Conservation (phyloP, 1,139 yeast species). For the Protomyces lactucae-debilis region DNA sequence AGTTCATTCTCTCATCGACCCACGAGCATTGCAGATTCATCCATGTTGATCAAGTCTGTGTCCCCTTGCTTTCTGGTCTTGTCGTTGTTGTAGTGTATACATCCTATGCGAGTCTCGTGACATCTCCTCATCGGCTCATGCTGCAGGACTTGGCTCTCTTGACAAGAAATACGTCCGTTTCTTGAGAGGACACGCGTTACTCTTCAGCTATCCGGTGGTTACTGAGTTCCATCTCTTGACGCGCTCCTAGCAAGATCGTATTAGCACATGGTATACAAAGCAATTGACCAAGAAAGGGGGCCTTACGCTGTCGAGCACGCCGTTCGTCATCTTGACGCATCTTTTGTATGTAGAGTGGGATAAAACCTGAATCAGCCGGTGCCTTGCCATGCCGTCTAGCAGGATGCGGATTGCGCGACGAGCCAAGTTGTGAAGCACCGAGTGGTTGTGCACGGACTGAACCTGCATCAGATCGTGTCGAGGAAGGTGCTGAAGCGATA, state of each 20-base stretch:
- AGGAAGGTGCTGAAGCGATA: conserved; percentile 18
- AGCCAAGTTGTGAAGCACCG: neutral
- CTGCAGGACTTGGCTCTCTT: too few species aligned
- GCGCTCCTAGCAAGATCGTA: neutral
- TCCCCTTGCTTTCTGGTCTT: too few species aligned
- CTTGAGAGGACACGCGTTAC: neutral
- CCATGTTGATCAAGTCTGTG: too few species aligned
- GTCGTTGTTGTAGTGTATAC: too few species aligned
- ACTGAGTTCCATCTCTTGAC: neutral
- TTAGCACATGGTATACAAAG: neutral
- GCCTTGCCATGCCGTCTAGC: conserved; percentile 21
- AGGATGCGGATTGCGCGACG: neutral
- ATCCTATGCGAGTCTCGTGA: too few species aligned
- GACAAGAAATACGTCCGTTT: too few species aligned
- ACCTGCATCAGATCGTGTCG: conserved; percentile 11
- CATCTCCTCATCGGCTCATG: too few species aligned
- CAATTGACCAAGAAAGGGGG: too few species aligned
- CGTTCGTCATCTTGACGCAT: conserved; percentile 24
- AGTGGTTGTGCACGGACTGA: conserved; percentile 1
- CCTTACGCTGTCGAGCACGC: neutral
- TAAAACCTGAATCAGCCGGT: conserved; percentile 8
- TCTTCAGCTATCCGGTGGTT: neutral
- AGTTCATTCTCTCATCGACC: too few species aligned
- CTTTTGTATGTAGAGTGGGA: conserved; percentile 23
- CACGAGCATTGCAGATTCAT: too few species aligned